Evolutionary conservation across 1,139 yeast species (phyloP).

Genomic region (Pichia sp.): DNA sequence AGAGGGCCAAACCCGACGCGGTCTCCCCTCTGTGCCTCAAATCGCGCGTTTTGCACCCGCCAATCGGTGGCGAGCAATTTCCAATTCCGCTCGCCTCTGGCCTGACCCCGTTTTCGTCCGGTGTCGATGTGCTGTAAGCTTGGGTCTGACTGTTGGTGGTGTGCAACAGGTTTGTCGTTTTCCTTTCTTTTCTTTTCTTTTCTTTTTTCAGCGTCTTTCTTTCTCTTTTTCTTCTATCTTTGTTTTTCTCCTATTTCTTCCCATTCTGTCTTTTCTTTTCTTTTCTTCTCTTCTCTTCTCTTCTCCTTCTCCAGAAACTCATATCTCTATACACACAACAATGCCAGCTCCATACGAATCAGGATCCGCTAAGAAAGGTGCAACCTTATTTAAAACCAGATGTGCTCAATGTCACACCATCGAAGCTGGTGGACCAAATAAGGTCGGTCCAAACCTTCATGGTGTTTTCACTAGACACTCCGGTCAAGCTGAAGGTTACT

Average conservation of each 20-base stretch:
- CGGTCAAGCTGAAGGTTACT: constrained; percentile 88
- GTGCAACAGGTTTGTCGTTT: not conserved
- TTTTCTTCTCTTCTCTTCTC: not conserved
- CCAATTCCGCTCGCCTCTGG: not conserved
- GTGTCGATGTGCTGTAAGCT: not conserved
- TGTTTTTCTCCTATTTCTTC: not conserved
- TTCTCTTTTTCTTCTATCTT: not conserved
- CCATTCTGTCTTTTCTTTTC: not conserved
- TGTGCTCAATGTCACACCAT: constrained; percentile 98
- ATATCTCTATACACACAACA: constrained; percentile 9
- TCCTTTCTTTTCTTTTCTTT: not conserved
- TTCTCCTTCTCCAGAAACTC: not conserved
- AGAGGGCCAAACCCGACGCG: too few relatives aligned
- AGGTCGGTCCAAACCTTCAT: constrained; percentile 98
- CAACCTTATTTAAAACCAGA: constrained; percentile 96
- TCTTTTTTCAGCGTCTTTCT: constrained; percentile 3
- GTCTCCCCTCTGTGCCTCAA: too few relatives aligned
- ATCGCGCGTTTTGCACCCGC: not conserved
- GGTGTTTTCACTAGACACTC: constrained; percentile 91
- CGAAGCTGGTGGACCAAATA: constrained; percentile 94
- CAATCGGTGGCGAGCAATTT: too few relatives aligned
- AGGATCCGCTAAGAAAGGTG: constrained; percentile 93
- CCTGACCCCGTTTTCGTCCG: not conserved
- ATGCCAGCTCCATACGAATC: constrained; percentile 64
- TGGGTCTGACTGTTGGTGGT: not conserved